Conservation (phyloP, 805 yeast species). For the Saccharomycopsis malanga region DNA sequence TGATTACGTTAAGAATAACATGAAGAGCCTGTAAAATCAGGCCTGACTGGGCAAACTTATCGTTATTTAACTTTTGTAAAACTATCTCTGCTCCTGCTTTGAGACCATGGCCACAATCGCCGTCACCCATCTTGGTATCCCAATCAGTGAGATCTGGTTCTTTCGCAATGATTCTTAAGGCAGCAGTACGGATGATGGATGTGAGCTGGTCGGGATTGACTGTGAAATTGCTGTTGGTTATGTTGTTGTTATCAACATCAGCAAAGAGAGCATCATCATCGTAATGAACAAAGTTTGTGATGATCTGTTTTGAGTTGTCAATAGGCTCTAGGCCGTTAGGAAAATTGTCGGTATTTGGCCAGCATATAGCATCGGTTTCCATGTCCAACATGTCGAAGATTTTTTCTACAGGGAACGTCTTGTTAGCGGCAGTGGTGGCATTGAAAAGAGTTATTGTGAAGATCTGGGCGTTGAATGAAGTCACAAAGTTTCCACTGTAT, state of each 20-base stretch:
- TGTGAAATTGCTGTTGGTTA: neutral
- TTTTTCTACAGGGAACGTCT: constrained; percentile 20
- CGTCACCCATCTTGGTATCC: constrained; percentile 89
- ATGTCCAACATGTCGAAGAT: constrained; percentile 56
- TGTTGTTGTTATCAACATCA: no score
- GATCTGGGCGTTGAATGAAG: constrained; percentile 89
- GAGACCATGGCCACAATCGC: constrained; percentile 91
- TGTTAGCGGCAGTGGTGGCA: constrained; percentile 43
- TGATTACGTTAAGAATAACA: constrained; percentile 73
- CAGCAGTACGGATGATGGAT: constrained; percentile 39
- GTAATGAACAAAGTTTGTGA: constrained; percentile 7
- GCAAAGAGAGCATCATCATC: constrained; percentile 5
- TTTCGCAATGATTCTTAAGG: constrained; percentile 45
- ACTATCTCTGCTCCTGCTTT: constrained; percentile 45
- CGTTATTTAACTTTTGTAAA: constrained; percentile 3
- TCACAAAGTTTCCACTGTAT: constrained; percentile 72
- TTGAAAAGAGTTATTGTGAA: constrained; percentile 79
- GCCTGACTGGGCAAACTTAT: constrained; percentile 32
- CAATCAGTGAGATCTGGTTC: constrained; percentile 81
- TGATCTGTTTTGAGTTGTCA: neutral
- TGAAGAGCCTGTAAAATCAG: constrained; percentile 50
- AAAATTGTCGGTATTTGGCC: constrained; percentile 34
- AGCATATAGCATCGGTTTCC: constrained; percentile 75
- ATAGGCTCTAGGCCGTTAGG: neutral
- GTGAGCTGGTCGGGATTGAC: constrained; percentile 5